Conservation (phyloP, 257 asterid species). For the Capsicum rhomboideum region DNA sequence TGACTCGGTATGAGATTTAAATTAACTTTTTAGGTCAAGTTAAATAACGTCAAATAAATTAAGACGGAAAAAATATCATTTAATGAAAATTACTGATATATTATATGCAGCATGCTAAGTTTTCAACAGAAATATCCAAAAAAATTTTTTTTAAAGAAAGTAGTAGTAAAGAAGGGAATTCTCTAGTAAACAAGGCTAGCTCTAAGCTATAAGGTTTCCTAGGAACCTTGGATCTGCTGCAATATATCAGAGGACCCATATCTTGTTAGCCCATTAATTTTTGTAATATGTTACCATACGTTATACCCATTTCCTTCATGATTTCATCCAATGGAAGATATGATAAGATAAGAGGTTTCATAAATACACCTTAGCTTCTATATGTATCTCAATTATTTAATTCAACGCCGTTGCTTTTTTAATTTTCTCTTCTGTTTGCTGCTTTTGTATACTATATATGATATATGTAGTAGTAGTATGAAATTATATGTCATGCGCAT, state of each 20-base stretch:
- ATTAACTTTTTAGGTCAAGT: no score
- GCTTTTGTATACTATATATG: background rate
- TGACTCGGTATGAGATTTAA: no score
- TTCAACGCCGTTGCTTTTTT: background rate
- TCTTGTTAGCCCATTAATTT: slow-evolving; percentile 4
- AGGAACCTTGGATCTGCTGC: slow-evolving; percentile 31
- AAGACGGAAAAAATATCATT: no score
- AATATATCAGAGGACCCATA: background rate
- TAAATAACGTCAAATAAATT: no score
- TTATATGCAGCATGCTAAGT: no score
- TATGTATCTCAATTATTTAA: background rate
- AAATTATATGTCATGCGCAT: background rate
- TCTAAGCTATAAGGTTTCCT: background rate
- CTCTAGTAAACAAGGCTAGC: background rate
- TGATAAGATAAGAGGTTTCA: slow-evolving; percentile 12
- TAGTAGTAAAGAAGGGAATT: background rate
- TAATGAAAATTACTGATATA: no score
- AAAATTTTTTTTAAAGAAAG: no score
- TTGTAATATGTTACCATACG: background rate
- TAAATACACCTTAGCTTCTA: background rate
- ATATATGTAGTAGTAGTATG: background rate
- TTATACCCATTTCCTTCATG: slow-evolving; percentile 2
- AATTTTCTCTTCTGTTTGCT: background rate
- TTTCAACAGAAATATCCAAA: no score
- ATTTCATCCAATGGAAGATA: slow-evolving; percentile 11